Base-by-base conservation (phyloP, 75 land plant species). In the Pinus albicaulis region DNA sequence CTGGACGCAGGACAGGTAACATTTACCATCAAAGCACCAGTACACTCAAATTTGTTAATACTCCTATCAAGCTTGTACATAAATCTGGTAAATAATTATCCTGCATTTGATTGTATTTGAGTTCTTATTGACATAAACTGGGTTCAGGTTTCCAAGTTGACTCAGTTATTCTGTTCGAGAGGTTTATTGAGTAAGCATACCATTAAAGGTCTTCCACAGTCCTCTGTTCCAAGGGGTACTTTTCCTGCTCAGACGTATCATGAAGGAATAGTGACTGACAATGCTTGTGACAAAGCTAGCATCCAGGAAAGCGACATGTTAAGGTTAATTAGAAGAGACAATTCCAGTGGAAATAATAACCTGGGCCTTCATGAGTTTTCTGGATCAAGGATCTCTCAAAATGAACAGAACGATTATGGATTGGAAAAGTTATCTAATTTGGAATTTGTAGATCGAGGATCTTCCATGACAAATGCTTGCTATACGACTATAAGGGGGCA, bases 1-100 rank as follows among this genome's bases (percentile, higher is more conserved):
- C 65, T 82, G 4, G 68, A 75, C 16, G 58, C 57, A 16, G 24
- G 31, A 25, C 84, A 82, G 76, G 76, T 73, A 66, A 38, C 38
- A 38, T 3, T 36, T 38, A 0, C 20, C 44, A 66, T 8, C 71
- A 38, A 38, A 36, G 7, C 38, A 16, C 17, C 17, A 16, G 1
- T 63, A 63, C 1, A 2, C 38, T 20, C 20, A 3, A 1, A 66
- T 36, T 17, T 66, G 48, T 38, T 66, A 15, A 7, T 19, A 7
- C 38, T 7, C 38, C 48, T 8, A 1, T 4, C 26, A 63, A 19
- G 38, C 31, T 2, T 63, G 31, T 26, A 63, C 19, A 3, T 3
- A 28, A 25, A 14, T 15, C 31, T 63, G 17, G 34, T 26, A 31
- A 15, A 17, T 12, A 64, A 31, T 10, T 10, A 66, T 38, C 36